Percentiles rank a stretch among this genome's conserved stretches.
These are phyloP conservation scores for Collybiopsis luxurians DNA, from an alignment of 768 basidiomycete genomes.

Conservation along the genomic window DNA sequence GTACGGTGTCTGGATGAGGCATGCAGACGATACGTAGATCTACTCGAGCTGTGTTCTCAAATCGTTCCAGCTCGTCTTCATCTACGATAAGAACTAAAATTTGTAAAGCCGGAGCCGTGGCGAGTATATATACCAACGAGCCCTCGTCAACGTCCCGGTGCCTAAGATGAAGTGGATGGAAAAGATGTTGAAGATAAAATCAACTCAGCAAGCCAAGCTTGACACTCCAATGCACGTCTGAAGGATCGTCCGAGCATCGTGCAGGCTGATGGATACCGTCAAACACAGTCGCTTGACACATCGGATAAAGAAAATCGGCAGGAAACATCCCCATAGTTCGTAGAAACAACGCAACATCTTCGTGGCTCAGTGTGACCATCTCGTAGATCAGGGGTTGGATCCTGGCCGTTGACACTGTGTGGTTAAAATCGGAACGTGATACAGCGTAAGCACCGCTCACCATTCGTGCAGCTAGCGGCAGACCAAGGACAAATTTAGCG, in stretches of 20 bases:
- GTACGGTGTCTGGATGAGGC: slow-evolving; percentile 28
- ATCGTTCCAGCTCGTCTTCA: neutral
- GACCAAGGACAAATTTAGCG: slow-evolving; percentile 30
- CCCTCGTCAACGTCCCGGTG: slow-evolving; percentile 16
- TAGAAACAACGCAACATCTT: slow-evolving; percentile 32
- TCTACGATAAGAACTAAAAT: slow-evolving; percentile 26
- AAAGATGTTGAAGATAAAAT: slow-evolving; percentile 23
- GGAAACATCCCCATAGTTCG: slow-evolving; percentile 32
- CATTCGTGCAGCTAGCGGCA: slow-evolving; percentile 31
- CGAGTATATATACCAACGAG: slow-evolving; percentile 21
- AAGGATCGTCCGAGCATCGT: slow-evolving; percentile 29
- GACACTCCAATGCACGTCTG: slow-evolving; percentile 33
- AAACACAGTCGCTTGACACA: slow-evolving; percentile 39
- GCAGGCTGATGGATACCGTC: slow-evolving; percentile 26
- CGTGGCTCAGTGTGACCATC: slow-evolving; percentile 30
- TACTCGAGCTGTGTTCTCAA: neutral
- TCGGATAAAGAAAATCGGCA: slow-evolving; percentile 29
- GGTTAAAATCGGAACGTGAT: neutral
- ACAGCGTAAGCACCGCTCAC: slow-evolving; percentile 19
- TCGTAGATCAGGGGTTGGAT: slow-evolving; percentile 37
- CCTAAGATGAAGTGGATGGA: slow-evolving; percentile 25
- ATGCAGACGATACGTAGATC: slow-evolving; percentile 30
- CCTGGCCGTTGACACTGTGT: slow-evolving; percentile 22
- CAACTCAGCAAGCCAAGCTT: slow-evolving; percentile 37
- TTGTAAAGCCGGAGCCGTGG: slow-evolving; percentile 21